Conservation (phyloP, 495 filamentous ascomycete genomes). For the Penicillium simplicissimum region DNA sequence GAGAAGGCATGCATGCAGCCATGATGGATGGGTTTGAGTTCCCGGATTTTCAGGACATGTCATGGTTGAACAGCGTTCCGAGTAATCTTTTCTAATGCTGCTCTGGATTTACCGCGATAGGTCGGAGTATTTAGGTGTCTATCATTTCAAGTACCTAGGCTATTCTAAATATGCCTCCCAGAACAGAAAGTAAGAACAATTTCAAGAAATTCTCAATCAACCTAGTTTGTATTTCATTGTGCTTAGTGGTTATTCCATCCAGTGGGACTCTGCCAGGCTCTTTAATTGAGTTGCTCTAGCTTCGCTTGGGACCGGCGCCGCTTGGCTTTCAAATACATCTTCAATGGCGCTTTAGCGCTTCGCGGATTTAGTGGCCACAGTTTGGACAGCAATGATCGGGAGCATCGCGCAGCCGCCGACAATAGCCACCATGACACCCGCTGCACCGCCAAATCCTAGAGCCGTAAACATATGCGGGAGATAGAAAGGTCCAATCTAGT, state of each 20-base stretch:
- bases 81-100: slow-evolving; percentile 30
- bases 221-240: too few species aligned
- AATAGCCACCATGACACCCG: slow-evolving; percentile 35
- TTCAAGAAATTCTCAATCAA: background rate
- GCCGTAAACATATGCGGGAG: slow-evolving; percentile 37
- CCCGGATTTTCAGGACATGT: slow-evolving; percentile 42
- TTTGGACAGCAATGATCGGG: slow-evolving; percentile 29
- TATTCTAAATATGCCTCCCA: too few species aligned
- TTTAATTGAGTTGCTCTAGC: background rate
- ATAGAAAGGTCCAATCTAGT: slow-evolving; percentile 36
- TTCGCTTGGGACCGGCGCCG: background rate
- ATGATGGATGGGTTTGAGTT: slow-evolving; percentile 36
- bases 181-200: background rate
- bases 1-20: slow-evolving; percentile 32
- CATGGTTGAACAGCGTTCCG: slow-evolving; percentile 42
- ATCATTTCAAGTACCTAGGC: background rate
- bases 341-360: background rate
- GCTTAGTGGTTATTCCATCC: too few species aligned
- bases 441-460: slow-evolving; percentile 28
- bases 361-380: slow-evolving; percentile 12
- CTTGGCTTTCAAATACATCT: background rate
- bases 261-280: too few species aligned
- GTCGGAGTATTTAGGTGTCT: background rate
- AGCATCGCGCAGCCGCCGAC: slow-evolving; percentile 27
- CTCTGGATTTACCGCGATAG: too few species aligned